A percentile compares a stretch with the other conserved stretches of the same genome.
Conservation (phyloP, 495 filamentous ascomycete species). For the Podospora pseudopauciseta region DNA sequence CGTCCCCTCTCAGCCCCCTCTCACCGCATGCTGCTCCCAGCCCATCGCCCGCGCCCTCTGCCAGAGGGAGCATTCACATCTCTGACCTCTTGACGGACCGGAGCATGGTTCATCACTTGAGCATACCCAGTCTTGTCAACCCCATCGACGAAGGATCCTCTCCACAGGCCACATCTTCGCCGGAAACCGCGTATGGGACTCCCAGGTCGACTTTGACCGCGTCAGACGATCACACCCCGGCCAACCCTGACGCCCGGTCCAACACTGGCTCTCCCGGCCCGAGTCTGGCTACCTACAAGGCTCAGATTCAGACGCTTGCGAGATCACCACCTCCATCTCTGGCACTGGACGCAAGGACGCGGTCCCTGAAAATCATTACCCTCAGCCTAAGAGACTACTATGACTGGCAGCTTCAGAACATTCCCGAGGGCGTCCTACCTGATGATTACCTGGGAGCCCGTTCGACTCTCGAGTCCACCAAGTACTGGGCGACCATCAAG, state of each 20-base stretch:
- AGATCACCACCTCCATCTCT: slow-evolving; percentile 23
- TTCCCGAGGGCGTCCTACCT: slow-evolving; percentile 28
- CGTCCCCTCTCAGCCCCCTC: not conserved
- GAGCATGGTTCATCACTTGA: not conserved
- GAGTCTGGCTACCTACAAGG: slow-evolving; percentile 21
- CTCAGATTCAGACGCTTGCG: slow-evolving; percentile 24
- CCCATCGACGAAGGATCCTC: slow-evolving; percentile 11
- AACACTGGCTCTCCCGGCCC: slow-evolving; percentile 16
- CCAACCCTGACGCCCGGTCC: slow-evolving; percentile 5
- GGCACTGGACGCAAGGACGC: slow-evolving; percentile 20
- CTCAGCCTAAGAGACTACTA: slow-evolving; percentile 29
- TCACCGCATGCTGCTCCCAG: not conserved
- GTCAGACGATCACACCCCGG: slow-evolving; percentile 15
- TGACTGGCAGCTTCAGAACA: slow-evolving; percentile 31
- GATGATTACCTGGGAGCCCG: slow-evolving; percentile 29
- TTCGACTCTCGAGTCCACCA: slow-evolving; percentile 22
- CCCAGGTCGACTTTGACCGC: slow-evolving; percentile 17
- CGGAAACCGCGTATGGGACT: slow-evolving; percentile 17
- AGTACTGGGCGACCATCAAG: slow-evolving; percentile 32
- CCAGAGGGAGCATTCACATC: slow-evolving; percentile 24
- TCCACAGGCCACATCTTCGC: slow-evolving; percentile 13
- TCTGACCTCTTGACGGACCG: slow-evolving; percentile 25
- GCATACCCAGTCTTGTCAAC: slow-evolving; percentile 4
- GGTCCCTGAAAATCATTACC: slow-evolving; percentile 27
- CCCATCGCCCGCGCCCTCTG: not conserved